phyloP scores from a whole-genome alignment of 768 basidiomycete species.

The Hysterangium stoloniferum region DNA sequence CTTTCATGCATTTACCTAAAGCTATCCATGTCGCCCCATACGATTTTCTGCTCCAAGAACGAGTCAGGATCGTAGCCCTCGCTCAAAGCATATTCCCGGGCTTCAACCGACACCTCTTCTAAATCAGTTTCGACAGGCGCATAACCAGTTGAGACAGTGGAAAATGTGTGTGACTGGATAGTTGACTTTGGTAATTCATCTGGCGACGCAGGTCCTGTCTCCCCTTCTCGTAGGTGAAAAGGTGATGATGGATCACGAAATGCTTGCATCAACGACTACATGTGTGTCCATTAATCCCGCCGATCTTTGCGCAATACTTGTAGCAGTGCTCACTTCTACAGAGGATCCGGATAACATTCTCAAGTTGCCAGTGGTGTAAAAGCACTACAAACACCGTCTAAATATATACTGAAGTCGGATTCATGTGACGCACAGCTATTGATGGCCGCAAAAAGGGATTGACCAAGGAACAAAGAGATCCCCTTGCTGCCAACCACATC shows the following conservation, averaged over 20 bases:
- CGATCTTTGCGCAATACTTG: background rate
- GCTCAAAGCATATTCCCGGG: constrained; percentile 33
- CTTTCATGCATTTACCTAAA: constrained; percentile 52
- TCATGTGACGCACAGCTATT: too few species aligned
- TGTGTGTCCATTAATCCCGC: background rate
- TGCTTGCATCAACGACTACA: constrained; percentile 50
- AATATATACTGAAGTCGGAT: too few species aligned
- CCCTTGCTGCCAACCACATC: too few species aligned
- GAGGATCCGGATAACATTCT: constrained; percentile 5
- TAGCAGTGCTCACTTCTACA: background rate
- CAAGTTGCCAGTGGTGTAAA: too few species aligned
- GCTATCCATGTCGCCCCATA: constrained; percentile 74
- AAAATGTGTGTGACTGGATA: constrained; percentile 1
- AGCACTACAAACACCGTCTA: too few species aligned
- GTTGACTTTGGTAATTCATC: constrained; percentile 30
- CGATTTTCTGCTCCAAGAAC: constrained; percentile 74
- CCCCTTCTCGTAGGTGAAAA: constrained; percentile 55
- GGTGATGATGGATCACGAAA: constrained; percentile 60
- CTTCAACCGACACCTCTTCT: constrained; percentile 27
- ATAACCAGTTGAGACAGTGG: constrained; percentile 1
- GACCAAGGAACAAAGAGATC: too few species aligned
- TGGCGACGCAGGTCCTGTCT: constrained; percentile 51
- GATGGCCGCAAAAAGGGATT: too few species aligned
- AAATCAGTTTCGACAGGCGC: background rate
- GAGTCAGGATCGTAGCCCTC: constrained; percentile 51